These are phyloP conservation scores for Tolypocladium amazonense DNA, from an alignment of 2,329 filamentous ascomycete genomes.

Conservation along the genomic window DNA sequence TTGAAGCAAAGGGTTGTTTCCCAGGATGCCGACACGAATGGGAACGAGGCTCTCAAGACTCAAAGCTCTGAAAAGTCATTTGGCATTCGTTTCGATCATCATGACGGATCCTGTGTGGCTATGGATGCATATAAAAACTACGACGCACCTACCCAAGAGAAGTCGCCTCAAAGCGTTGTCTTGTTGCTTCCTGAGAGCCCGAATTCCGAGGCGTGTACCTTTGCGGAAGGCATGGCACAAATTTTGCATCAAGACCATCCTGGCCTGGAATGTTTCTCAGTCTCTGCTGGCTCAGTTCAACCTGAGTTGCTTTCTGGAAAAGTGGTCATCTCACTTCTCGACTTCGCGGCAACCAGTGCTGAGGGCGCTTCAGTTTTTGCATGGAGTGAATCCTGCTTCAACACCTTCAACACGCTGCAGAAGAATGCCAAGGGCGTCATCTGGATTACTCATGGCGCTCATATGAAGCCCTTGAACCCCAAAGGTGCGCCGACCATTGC, in stretches of 20 bases:
- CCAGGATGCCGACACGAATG: neutral
- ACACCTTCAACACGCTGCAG: conserved; percentile 28
- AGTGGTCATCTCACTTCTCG: conserved; percentile 35
- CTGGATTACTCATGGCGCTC: conserved; percentile 36
- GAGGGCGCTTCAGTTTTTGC: conserved; percentile 20
- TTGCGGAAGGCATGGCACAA: neutral
- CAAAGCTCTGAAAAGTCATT: neutral
- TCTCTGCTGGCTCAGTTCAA: conserved; percentile 5
- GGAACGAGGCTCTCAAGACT: neutral
- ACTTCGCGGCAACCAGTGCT: conserved; percentile 20
- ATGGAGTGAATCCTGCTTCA: conserved; percentile 28
- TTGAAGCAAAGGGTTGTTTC: conserved; percentile 6
- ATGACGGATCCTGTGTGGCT: neutral
- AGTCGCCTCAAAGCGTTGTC: conserved; percentile 5
- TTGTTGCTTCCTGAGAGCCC: conserved; percentile 5
- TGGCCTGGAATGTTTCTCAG: neutral
- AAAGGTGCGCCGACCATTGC: conserved; percentile 30
- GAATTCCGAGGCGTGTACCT: neutral
- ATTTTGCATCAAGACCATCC: neutral
- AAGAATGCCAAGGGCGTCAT: conserved; percentile 26
- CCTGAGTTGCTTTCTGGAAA: conserved; percentile 10
- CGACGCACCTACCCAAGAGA: neutral
- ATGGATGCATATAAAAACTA: conserved; percentile 3
- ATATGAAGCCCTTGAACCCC: conserved; percentile 23
- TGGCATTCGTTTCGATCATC: neutral